Conservation (phyloP, 768 basidiomycete species). For the Tylopilus balloui region DNA sequence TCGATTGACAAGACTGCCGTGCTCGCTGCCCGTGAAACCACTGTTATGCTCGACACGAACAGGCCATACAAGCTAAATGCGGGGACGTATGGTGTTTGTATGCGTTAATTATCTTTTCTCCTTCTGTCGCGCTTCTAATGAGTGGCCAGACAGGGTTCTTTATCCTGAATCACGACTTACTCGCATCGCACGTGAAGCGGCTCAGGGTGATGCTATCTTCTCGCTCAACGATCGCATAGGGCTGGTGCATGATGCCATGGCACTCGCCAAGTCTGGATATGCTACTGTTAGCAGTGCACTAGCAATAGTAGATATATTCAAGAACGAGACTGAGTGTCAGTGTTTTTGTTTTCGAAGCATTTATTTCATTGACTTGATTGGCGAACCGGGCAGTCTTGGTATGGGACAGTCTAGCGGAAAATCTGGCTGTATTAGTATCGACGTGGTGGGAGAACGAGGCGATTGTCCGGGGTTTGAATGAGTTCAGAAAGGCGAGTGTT, state of each 20-base stretch:
- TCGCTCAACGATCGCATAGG: slow-evolving; percentile 86
- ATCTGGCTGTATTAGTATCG: slow-evolving; percentile 48
- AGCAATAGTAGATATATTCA: slow-evolving; percentile 63
- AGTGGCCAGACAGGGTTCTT: slow-evolving; percentile 65
- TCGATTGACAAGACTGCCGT: slow-evolving; percentile 58
- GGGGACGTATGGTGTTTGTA: slow-evolving; percentile 85
- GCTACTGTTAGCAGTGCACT: slow-evolving; percentile 73
- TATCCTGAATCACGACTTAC: slow-evolving; percentile 78
- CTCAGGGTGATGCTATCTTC: slow-evolving; percentile 61
- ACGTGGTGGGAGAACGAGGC: slow-evolving; percentile 83
- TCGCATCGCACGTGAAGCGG: slow-evolving; percentile 76
- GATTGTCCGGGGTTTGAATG: slow-evolving; percentile 50
- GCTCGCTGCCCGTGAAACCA: slow-evolving; percentile 63
- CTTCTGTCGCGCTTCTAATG: neutral
- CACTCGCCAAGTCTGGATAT: slow-evolving; percentile 78
- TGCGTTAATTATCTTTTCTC: slow-evolving; percentile 29
- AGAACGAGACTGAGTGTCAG: slow-evolving; percentile 74
- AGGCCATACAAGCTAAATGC: slow-evolving; percentile 88
- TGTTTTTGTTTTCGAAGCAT: slow-evolving; percentile 3
- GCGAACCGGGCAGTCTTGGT: slow-evolving; percentile 57
- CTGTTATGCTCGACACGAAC: slow-evolving; percentile 66
- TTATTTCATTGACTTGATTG: neutral
- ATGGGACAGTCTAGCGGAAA: slow-evolving; percentile 65
- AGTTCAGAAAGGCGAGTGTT: slow-evolving; percentile 51
- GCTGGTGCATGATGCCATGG: slow-evolving; percentile 77